Conservation (phyloP, 2,329 filamentous ascomycete species). For the Cytospora mali region DNA sequence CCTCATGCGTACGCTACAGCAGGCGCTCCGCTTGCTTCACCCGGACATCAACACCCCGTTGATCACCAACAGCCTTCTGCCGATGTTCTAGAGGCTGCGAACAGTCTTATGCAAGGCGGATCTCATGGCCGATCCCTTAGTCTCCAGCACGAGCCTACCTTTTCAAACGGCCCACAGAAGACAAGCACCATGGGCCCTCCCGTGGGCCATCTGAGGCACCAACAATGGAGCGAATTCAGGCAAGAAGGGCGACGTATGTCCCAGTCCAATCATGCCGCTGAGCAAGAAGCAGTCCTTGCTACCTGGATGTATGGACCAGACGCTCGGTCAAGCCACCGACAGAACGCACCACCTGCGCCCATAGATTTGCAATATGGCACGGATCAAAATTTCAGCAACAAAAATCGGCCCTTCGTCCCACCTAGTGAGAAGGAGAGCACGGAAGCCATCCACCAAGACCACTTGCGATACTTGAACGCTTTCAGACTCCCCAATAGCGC, state of each 20-base stretch:
- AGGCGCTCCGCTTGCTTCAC: slow-evolving; percentile 26
- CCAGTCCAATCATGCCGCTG: slow-evolving; percentile 33
- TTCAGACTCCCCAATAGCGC: slow-evolving; percentile 61
- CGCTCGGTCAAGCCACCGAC: slow-evolving; percentile 28
- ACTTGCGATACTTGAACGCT: slow-evolving; percentile 59
- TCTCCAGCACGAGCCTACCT: slow-evolving; percentile 31
- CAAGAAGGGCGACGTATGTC: slow-evolving; percentile 41
- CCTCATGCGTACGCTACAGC: slow-evolving; percentile 4
- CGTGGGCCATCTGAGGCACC: slow-evolving; percentile 46
- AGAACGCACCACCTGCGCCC: slow-evolving; percentile 38
- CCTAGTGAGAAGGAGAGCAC: slow-evolving; percentile 58
- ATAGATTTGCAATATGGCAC: slow-evolving; percentile 67
- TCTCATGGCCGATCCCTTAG: slow-evolving; percentile 34
- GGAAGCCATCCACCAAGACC: slow-evolving; percentile 57
- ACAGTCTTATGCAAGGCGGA: slow-evolving; percentile 49
- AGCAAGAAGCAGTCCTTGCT: slow-evolving; percentile 33
- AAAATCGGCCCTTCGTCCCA: slow-evolving; percentile 59
- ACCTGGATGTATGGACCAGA: slow-evolving; percentile 18
- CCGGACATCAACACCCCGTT: slow-evolving; percentile 33
- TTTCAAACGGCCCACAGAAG: slow-evolving; percentile 7
- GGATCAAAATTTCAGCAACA: slow-evolving; percentile 62
- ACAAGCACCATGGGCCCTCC: slow-evolving; percentile 34
- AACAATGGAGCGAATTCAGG: slow-evolving; percentile 46
- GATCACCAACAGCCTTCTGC: slow-evolving; percentile 44
- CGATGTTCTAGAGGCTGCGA: slow-evolving; percentile 63